A percentile compares a stretch with the other conserved stretches of the same genome.
Evolutionary conservation across 169 alveolate species (phyloP).

Genomic region (Cryptosporidium sp.): DNA sequence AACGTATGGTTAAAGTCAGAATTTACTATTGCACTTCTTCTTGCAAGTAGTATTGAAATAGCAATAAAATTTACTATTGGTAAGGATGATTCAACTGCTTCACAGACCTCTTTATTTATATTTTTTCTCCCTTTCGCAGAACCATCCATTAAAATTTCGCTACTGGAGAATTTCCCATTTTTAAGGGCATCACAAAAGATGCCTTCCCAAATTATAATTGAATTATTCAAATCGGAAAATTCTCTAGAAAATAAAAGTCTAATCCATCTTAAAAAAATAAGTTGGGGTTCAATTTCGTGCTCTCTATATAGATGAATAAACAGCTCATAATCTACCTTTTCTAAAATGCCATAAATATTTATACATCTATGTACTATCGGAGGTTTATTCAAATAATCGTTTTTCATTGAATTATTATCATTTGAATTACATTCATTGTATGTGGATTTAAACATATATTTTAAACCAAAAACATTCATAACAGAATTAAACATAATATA

Average conservation of each 20-base stretch:
- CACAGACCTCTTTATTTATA: constrained; percentile 10
- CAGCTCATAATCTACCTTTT: constrained; percentile 76
- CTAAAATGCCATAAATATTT: constrained; percentile 78
- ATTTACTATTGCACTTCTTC: constrained; percentile 5
- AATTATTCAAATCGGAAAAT: constrained; percentile 42
- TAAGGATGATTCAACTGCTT: constrained; percentile 32
- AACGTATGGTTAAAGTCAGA: constrained; percentile 44
- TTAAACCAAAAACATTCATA: constrained; percentile 82
- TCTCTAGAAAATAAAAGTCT: constrained; percentile 87
- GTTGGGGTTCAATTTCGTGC: constrained; percentile 67
- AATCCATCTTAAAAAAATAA: constrained; percentile 82
- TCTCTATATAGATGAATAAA: constrained; percentile 23
- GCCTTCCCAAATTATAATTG: constrained; percentile 62
- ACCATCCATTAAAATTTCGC: neutral
- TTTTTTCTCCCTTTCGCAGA: neutral
- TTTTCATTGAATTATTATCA: constrained; percentile 53
- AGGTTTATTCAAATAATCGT: constrained; percentile 76
- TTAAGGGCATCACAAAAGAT: constrained; percentile 52
- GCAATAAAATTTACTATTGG: constrained; percentile 67
- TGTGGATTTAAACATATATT: constrained; percentile 81
- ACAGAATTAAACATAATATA: constrained; percentile 83
- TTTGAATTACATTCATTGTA: neutral
- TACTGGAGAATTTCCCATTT: neutral
- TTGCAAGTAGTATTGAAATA: constrained; percentile 2
- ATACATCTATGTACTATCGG: constrained; percentile 84